Evolutionary conservation across 1,284 basidiomycete species (phyloP), one percentile per base, ranked within the genome.

Genomic region (Macrocystidia cucumis): DNA sequence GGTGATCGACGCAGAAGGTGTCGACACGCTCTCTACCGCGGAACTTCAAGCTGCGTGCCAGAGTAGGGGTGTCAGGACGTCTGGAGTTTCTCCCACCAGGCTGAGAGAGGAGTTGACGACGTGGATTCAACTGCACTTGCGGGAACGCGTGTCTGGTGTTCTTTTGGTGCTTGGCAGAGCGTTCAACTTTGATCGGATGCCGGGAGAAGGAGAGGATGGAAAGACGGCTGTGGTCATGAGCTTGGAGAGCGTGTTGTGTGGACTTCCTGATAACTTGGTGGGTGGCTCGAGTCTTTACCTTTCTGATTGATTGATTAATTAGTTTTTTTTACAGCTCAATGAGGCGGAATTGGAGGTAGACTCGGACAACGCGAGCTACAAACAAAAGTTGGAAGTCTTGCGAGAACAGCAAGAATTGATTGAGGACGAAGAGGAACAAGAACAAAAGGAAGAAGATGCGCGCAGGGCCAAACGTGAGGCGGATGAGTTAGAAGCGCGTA

Each of bases 321-420:
- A n/a, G n/a, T 16, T 34, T 30, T 18, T 9, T n/a, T 4, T 30
- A 4, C 40, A 92, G 89, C 72, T 98, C 34, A 97, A 88, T 59
- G 95, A 98, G 69, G 90, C 95, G 16, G 95, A 98, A 60, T 74
- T 98, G 32, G 88, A 92, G 60, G 92, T 98, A 29, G 90, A 91
- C 50, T 87, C 84, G 38, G 91, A 96, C 34, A 85, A 87, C 36
- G 89, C 92, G 9, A 91, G 82, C 50, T 97, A 97, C 74, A 96
- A 97, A 69, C 91, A 98, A 68, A 92, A 95, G 62, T 76, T 98
- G 40, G 95, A 97, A 49, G 95, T 99, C 5, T 67, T 99, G 56
- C 88, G 96, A 53, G 90, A 99, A 56, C 95, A 98, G 61, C 91
- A 98, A 57, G 95, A 98, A 60, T 86, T 99, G 42, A 99, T 99